phyloP scores from a whole-genome alignment of 2,329 filamentous ascomycete genomes.

The Aspergillus intermedius region DNA sequence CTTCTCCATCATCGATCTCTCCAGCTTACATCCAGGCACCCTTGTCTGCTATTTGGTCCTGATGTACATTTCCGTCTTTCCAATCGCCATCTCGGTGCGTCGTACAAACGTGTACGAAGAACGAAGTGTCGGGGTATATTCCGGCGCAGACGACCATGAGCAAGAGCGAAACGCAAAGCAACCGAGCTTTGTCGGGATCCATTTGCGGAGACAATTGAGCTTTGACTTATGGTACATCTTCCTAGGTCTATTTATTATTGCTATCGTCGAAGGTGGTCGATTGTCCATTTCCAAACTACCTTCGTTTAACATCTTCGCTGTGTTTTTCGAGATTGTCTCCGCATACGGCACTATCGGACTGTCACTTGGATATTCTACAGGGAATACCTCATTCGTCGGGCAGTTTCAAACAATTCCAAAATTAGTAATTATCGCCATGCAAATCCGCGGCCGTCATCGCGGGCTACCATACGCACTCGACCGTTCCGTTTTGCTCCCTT shows the following conservation, averaged over 20 bases:
- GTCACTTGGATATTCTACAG: slow-evolving; percentile 69
- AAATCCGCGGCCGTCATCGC: slow-evolving; percentile 59
- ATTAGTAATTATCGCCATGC: slow-evolving; percentile 61
- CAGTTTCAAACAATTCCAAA: slow-evolving; percentile 69
- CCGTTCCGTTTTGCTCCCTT: slow-evolving; percentile 62
- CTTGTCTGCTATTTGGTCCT: slow-evolving; percentile 94
- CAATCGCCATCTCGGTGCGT: slow-evolving; percentile 90
- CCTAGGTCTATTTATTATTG: slow-evolving; percentile 83
- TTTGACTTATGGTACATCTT: slow-evolving; percentile 99
- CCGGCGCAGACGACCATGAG: slow-evolving; percentile 53
- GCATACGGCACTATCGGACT: slow-evolving; percentile 93
- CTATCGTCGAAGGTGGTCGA: slow-evolving; percentile 73
- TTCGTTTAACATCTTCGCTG: slow-evolving; percentile 59
- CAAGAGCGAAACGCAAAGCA: slow-evolving; percentile 50
- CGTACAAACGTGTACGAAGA: slow-evolving; percentile 96
- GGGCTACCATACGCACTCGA: slow-evolving; percentile 62
- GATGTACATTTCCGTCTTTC: slow-evolving; percentile 99
- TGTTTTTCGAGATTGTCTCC: slow-evolving; percentile 79
- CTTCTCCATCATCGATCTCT: slow-evolving; percentile 73
- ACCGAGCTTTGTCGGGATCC: slow-evolving; percentile 79
- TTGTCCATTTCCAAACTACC: slow-evolving; percentile 57
- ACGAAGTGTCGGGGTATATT: slow-evolving; percentile 57
- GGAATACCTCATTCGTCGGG: slow-evolving; percentile 73
- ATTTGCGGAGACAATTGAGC: slow-evolving; percentile 85
- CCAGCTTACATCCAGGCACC: slow-evolving; percentile 76